These are phyloP conservation scores for Lactarius trivialis DNA, from an alignment of 768 basidiomycete genomes.

Conservation along the genomic window DNA sequence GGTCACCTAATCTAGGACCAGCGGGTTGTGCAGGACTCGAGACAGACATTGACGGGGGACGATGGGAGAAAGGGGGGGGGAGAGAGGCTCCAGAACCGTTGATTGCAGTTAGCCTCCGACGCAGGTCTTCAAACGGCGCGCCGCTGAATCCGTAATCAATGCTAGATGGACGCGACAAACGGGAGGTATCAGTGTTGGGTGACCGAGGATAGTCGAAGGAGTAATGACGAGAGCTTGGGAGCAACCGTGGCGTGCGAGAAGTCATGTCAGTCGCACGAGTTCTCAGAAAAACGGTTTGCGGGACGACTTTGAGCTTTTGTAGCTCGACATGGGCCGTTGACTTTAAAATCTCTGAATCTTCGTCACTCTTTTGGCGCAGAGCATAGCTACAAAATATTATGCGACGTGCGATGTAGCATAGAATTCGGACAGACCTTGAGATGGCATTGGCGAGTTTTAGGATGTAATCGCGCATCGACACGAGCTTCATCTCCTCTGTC, in stretches of 20 bases:
- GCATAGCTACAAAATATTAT: conserved; percentile 46
- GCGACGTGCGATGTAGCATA: background rate
- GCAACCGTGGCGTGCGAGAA: conserved; percentile 33
- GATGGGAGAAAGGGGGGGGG: conserved; percentile 37
- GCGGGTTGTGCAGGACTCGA: conserved; percentile 26
- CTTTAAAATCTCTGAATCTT: conserved; percentile 58
- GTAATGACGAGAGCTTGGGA: conserved; percentile 36
- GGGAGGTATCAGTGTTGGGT: conserved; percentile 44
- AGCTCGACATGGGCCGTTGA: conserved; percentile 66
- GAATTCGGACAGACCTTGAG: conserved; percentile 42
- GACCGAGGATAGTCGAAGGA: conserved; percentile 37
- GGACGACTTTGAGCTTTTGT: conserved; percentile 82
- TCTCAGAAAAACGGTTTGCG: conserved; percentile 85
- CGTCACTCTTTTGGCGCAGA: conserved; percentile 55
- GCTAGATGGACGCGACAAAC: conserved; percentile 43
- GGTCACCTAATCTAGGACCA: conserved; percentile 24
- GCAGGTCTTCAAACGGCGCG: conserved; percentile 72
- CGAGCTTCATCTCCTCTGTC: conserved; percentile 76
- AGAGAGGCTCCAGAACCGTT: conserved; percentile 68
- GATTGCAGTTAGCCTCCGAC: conserved; percentile 65
- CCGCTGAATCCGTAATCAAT: conserved; percentile 40
- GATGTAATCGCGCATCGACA: conserved; percentile 86
- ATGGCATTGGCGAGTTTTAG: conserved; percentile 75
- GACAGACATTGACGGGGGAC: conserved; percentile 26
- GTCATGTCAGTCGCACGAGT: conserved; percentile 39